A percentile compares a stretch with the other conserved stretches of the same genome.
Conservation (phyloP, 768 basidiomycete species). For the Leucosporidium creatinivorum region DNA sequence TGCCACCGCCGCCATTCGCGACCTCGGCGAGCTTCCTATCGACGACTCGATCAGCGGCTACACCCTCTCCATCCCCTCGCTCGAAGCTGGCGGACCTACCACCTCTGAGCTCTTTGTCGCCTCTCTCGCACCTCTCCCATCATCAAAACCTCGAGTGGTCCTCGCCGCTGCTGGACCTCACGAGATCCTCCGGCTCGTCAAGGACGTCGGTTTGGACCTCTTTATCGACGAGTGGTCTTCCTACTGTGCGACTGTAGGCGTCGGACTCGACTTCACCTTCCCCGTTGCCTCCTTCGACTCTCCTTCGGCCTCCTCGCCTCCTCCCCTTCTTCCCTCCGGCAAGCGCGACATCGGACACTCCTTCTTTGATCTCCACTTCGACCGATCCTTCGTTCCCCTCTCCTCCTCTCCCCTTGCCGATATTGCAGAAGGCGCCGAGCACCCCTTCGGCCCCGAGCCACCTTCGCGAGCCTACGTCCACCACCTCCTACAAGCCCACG, state of each 20-base stretch:
- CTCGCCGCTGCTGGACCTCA: conserved; percentile 56
- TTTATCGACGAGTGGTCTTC: conserved; percentile 70
- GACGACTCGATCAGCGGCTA: conserved; percentile 68
- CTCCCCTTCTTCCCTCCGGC: background rate
- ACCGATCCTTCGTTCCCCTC: conserved; percentile 56
- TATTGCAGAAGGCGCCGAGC: conserved; percentile 1
- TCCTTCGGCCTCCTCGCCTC: too few relatives aligned
- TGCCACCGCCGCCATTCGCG: conserved; percentile 54
- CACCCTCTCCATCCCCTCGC: conserved; percentile 58
- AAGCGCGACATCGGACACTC: conserved; percentile 61
- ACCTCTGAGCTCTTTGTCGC: conserved; percentile 50
- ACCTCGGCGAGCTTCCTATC: conserved; percentile 53
- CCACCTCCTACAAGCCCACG: conserved; percentile 78
- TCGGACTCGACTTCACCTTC: conserved; percentile 73
- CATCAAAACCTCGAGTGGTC: conserved; percentile 57
- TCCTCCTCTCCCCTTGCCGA: conserved; percentile 41
- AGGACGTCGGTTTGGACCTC: conserved; percentile 62
- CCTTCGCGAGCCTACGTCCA: conserved; percentile 63
- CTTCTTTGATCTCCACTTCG: conserved; percentile 56
- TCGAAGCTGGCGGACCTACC: conserved; percentile 32
- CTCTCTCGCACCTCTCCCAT: conserved; percentile 55
- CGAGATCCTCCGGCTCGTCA: conserved; percentile 61
- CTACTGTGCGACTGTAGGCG: conserved; percentile 58
- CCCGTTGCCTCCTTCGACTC: conserved; percentile 43
- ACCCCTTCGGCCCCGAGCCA: conserved; percentile 14